phyloP scores from a whole-genome alignment of 1,284 basidiomycete genomes.

The Ganoderma sinense region DNA sequence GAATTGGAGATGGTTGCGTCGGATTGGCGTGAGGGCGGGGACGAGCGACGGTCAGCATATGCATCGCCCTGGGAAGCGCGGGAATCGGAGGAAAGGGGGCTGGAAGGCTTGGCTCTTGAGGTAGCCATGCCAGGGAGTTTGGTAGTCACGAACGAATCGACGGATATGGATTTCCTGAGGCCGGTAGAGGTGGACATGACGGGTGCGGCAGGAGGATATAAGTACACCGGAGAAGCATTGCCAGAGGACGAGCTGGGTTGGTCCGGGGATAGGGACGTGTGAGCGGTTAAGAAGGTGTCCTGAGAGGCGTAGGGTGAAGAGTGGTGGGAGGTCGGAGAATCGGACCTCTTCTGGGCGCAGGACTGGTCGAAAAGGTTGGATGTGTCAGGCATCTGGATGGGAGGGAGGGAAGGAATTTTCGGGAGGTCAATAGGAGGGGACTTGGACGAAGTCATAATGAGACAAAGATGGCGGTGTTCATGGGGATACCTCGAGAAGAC shows the following conservation, averaged over 20 bases:
- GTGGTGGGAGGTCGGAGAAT: constrained; percentile 31
- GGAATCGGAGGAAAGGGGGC: constrained; percentile 33
- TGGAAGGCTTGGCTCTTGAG: constrained; percentile 44
- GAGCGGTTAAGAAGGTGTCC: constrained; percentile 45
- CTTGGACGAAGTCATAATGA: constrained; percentile 39
- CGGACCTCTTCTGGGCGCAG: constrained; percentile 31
- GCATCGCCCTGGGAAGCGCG: constrained; percentile 28
- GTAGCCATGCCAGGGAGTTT: constrained; percentile 46
- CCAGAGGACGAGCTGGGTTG: constrained; percentile 33
- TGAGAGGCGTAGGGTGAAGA: constrained; percentile 42
- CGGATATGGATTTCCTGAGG: constrained; percentile 76
- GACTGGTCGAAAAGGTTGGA: constrained; percentile 30
- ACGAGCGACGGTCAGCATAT: constrained; percentile 6
- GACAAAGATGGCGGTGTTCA: constrained; percentile 40
- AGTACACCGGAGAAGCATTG: constrained; percentile 32
- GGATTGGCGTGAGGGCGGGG: constrained; percentile 19
- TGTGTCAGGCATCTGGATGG: constrained; percentile 50
- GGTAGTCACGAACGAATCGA: constrained; percentile 71
- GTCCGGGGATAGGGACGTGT: constrained; percentile 36
- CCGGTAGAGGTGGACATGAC: constrained; percentile 42
- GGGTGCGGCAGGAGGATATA: constrained; percentile 32
- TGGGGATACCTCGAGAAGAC: constrained; percentile 26
- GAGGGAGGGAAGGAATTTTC: constrained; percentile 53
- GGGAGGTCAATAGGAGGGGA: constrained; percentile 45
- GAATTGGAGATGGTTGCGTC: constrained; percentile 24